These are phyloP conservation scores for Hypericum androsaemum DNA, from an alignment of 345 rosid genomes.

Conservation along the genomic window DNA sequence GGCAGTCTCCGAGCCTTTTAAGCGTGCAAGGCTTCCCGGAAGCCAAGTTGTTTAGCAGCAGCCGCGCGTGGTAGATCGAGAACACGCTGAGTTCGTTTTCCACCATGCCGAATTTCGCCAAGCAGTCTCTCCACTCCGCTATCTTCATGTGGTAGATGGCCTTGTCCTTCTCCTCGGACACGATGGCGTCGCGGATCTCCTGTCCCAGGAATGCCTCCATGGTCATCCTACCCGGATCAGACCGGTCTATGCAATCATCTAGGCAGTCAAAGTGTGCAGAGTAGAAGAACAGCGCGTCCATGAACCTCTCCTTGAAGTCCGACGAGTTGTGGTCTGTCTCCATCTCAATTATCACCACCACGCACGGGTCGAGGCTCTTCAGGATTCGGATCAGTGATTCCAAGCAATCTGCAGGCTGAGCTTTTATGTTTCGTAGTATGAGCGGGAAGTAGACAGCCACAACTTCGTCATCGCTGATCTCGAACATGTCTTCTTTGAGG, in stretches of 20 bases:
- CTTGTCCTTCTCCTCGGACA: conserved; percentile 13
- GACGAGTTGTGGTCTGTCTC: not conserved
- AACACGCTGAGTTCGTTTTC: conserved; percentile 9
- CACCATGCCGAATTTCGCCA: conserved; percentile 10
- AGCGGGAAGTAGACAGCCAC: not conserved
- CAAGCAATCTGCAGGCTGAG: not conserved
- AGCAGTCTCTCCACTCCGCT: conserved; percentile 14
- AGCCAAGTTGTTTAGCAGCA: conserved; percentile 11
- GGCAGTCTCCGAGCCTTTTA: conserved; percentile 7
- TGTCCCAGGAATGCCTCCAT: conserved; percentile 9
- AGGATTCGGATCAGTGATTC: not conserved
- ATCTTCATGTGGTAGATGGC: conserved; percentile 8
- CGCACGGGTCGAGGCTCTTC: not conserved
- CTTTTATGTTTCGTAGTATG: not conserved
- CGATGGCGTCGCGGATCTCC: conserved; percentile 9
- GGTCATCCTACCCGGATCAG: not conserved
- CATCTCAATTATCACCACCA: not conserved
- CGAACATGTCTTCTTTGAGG: not conserved
- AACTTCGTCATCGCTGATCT: not conserved
- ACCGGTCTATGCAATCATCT: conserved; percentile 11
- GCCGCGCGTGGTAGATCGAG: conserved; percentile 7
- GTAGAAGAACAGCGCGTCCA: not conserved
- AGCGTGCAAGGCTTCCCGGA: conserved; percentile 11
- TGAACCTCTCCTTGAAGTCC: not conserved
- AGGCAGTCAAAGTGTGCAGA: not conserved